These are phyloP conservation scores for Zizania palustris DNA, from an alignment of 202 grass and related monocot genomes.

Conservation along the genomic window DNA sequence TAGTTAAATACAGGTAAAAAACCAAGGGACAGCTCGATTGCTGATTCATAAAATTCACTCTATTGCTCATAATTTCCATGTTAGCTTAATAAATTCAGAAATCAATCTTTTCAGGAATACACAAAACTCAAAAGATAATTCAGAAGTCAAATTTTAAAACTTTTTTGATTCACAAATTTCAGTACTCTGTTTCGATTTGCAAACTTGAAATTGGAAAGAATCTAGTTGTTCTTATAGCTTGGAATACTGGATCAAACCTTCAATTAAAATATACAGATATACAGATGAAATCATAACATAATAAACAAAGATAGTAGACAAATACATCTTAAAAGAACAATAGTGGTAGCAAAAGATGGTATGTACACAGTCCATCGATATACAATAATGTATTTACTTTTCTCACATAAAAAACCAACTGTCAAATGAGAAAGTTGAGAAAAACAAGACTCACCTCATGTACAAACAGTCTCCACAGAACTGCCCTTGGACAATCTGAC, in stretches of 20 bases:
- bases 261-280: conserved; percentile 9
- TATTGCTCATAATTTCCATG: neutral
- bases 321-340: neutral
- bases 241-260: neutral
- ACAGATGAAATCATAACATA: neutral
- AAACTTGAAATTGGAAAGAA: neutral
- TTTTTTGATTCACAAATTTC: neutral
- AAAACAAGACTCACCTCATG: conserved; percentile 64
- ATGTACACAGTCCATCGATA: neutral
- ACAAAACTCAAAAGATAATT: neutral
- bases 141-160: conserved; percentile 8
- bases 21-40: neutral
- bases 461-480: conserved; percentile 97
- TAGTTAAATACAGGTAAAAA: neutral
- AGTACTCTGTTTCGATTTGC: neutral
- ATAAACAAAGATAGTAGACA: neutral
- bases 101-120: too few relatives aligned
- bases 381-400: neutral
- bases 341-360: neutral
- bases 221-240: neutral
- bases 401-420: neutral
- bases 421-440: neutral
- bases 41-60: neutral
- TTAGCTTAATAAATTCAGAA: neutral
- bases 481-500: conserved; percentile 83